Evolutionary conservation across 2,329 filamentous ascomycete species (phyloP).

Genomic region (Fusarium clavum): DNA sequence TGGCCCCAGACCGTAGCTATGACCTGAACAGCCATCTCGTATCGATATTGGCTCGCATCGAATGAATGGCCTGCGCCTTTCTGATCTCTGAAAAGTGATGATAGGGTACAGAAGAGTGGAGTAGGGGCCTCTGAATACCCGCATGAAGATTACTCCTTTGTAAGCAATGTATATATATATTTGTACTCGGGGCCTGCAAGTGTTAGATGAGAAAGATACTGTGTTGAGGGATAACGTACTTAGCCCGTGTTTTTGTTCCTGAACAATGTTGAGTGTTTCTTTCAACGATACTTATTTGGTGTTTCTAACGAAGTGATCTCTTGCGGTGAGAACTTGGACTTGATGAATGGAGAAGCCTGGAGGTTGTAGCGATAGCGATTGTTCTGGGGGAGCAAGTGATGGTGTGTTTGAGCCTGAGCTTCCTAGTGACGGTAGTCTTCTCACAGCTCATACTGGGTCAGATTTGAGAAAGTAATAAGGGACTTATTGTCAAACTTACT

Average conservation of each 20-base stretch:
- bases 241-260: background rate
- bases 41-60: too few relatives aligned
- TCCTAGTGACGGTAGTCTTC: background rate
- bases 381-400: background rate
- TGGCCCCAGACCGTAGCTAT: too few relatives aligned
- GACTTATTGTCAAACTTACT: background rate
- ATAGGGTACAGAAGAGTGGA: background rate
- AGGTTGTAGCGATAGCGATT: background rate
- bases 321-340: background rate
- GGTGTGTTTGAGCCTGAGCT: background rate
- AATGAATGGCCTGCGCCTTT: too few relatives aligned
- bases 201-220: background rate
- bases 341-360: background rate
- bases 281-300: fast-evolving
- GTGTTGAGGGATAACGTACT: background rate
- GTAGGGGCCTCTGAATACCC: background rate
- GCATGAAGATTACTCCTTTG: background rate
- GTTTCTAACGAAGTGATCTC: too few relatives aligned
- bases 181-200: background rate
- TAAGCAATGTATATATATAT: background rate
- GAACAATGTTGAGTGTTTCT: background rate
- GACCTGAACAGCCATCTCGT: too few relatives aligned
- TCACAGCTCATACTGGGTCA: background rate
- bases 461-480: background rate
- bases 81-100: too few relatives aligned